Evolutionary conservation across 2,329 filamentous ascomycete genomes (phyloP), one percentile per base, ranked within the genome.

Genomic region (Cercospora zeina): DNA sequence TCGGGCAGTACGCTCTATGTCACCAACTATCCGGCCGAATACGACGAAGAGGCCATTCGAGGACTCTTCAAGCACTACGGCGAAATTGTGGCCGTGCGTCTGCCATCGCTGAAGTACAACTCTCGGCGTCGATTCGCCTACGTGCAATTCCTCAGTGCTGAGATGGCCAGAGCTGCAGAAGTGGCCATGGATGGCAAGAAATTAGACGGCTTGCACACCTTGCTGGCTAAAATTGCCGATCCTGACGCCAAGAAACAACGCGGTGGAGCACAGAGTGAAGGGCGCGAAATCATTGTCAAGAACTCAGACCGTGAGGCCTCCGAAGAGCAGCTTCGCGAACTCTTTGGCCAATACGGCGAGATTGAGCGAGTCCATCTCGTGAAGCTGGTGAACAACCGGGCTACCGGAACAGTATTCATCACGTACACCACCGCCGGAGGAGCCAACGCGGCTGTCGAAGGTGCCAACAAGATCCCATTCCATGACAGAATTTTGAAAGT

Each of bases 101-200:
- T 95, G 78, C 95, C 95, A 1, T 96, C 91, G 61, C 84, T 99
- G 56, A 96, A 96, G 74, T 92, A 84, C 75, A 93, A 97, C 71
- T 88, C 89, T 1, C 88, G 90, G 69, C 90, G 95, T 33, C 89
- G 95, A 24, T 99, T 99, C 78, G 97, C 93, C 79, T 99, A 99
- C 75, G 83, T 97, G 6, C 91, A 96, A n/a, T 97, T 97, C 74
- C 83, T 87, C 53, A 85, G 86, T 33, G 77, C 83, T 2, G 81
- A 82, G n/a, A 84, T 85, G 57, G 90, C 92, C 0, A 82, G 85
- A 39, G 85, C 84, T 2, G 75, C 74, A 54, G 93, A 93, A 1
- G 88, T 87, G 0, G 78, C 85, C 62, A 83, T 96, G 54, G 83
- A 97, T 71, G 89, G 89, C 27, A 87, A 83, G 61, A 74, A 87